Conservation (phyloP, 2,329 filamentous ascomycete genomes). For the Graphilbum ipis-grandicollis region DNA sequence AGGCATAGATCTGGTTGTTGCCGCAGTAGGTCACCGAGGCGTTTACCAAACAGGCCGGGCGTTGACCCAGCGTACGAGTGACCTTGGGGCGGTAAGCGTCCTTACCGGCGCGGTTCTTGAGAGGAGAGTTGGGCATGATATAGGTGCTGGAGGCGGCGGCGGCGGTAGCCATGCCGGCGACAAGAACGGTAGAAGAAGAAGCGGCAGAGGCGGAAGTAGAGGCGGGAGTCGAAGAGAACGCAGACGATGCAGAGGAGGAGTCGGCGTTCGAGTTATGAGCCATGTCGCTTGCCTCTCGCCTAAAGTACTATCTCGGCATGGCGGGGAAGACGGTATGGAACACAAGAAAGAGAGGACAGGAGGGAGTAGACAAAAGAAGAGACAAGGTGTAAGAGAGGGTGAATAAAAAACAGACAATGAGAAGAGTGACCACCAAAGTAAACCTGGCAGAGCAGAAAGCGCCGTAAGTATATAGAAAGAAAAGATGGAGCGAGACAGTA, state of each 20-base stretch:
- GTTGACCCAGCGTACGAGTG: constrained; percentile 58
- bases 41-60: constrained; percentile 90
- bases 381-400: not conserved
- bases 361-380: not conserved
- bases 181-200: not conserved
- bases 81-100: constrained; percentile 77
- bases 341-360: not conserved
- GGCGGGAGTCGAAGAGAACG: not conserved
- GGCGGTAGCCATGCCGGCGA: not conserved
- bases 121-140: constrained; percentile 76
- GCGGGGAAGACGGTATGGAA: not conserved
- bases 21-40: constrained; percentile 98
- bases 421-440: too few species aligned
- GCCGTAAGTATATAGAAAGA: too few species aligned
- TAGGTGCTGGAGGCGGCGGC: constrained; percentile 50
- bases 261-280: constrained; percentile 5
- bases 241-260: not conserved
- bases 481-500: too few species aligned
- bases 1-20: constrained; percentile 94
- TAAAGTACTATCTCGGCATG: constrained; percentile 9
- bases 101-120: constrained; percentile 43
- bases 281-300: constrained; percentile 8
- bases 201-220: not conserved
- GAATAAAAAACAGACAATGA: too few species aligned
- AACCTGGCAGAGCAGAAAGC: too few species aligned